Base-by-base conservation (phyloP, 805 yeast genomes). In the Komagataella pastoris region DNA sequence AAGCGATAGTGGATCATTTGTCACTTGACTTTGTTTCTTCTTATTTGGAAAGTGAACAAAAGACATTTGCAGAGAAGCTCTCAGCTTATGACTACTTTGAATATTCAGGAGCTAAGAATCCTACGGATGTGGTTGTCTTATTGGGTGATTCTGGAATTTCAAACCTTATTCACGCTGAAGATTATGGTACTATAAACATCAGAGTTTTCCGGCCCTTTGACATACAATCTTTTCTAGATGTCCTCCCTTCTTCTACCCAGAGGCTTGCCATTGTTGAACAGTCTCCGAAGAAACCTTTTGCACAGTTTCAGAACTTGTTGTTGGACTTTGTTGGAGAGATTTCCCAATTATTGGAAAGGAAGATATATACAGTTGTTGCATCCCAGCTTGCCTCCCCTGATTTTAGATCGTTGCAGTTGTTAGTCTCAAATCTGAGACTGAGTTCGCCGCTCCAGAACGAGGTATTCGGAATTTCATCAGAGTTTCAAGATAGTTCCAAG, bases 141-240 rank as follows among this genome's bases (percentile, higher is more conserved):
- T 72, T 88, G 54, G 93, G 95, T 51, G 74, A 80, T 50, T 71
- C 78, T 47, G 70, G 70, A 14, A 67, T 83, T 48, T 66, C 69
- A 24, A 59, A 64, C 19, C 58, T 65, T 40, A 65, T 69, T 40
- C 61, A 65, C 47, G 4, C 44, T 3, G 21, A 6, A n/a, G 36
- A 40, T 17, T 69, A 72, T 17, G 76, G 81, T 46, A 62, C 85
- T 36, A 65, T 85, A 47, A 67, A 78, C 7, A 71, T 87, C 48
- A 78, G 83, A 46, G 77, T 78, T 36, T 85, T 84, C 70, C 78
- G 88, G 60, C 96, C 97, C 2, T 85, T 89, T 70, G 68, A 74
- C 54, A 70, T 81, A 49, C 63, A 69, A n/a, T 63, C 70, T 14
- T 68, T 88, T 24, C 67, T 79, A 49, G 57, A 68, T 1, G 59